These are phyloP conservation scores for Hevea brasiliensis DNA, from an alignment of 345 rosid species.

Conservation along the genomic window DNA sequence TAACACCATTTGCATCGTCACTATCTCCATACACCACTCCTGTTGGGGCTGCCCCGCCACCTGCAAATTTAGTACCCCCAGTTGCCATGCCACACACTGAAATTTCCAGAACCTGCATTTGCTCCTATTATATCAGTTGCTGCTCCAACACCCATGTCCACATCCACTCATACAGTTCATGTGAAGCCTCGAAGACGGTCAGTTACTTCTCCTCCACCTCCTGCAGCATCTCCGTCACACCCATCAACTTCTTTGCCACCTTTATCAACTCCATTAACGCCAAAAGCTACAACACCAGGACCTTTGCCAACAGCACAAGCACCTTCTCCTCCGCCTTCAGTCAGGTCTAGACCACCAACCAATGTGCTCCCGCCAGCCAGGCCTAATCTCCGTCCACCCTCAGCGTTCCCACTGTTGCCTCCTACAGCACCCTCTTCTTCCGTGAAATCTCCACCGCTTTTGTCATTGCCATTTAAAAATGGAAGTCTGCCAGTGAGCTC, in stretches of 20 bases:
- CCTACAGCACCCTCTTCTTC: neutral
- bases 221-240: neutral
- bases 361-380: neutral
- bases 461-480: slow-evolving; percentile 13
- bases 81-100: neutral
- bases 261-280: neutral
- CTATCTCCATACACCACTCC: neutral
- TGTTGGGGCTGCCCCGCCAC: slow-evolving; percentile 8
- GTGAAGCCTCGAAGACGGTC: slow-evolving; percentile 20
- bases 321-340: slow-evolving; percentile 10
- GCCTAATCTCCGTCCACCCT: slow-evolving; percentile 7
- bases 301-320: slow-evolving; percentile 16
- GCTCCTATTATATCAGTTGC: neutral
- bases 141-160: neutral
- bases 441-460: neutral
- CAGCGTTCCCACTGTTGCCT: neutral
- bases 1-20: neutral
- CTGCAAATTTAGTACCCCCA: slow-evolving; percentile 2
- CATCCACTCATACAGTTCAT: slow-evolving; percentile 6
- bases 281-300: neutral
- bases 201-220: neutral
- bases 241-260: slow-evolving; percentile 4
- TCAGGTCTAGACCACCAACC: neutral
- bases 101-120: neutral
- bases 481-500: slow-evolving; percentile 25